Percentiles rank a stretch among this genome's conserved stretches.
phyloP scores from a whole-genome alignment of 352 stramenopile species.

The Phytophthora kernoviae region DNA sequence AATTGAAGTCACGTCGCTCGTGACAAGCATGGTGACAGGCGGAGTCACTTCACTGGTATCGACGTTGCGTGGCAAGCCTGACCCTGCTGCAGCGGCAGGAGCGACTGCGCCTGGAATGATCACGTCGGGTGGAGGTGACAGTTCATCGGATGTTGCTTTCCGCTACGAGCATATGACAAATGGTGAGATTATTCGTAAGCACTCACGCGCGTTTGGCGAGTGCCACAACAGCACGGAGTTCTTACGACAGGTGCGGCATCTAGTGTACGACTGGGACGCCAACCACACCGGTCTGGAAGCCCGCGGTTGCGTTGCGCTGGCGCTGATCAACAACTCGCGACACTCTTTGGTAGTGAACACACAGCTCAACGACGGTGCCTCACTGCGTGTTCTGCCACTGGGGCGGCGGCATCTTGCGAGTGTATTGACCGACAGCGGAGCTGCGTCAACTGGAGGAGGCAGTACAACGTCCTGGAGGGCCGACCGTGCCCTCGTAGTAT shows the following conservation, averaged over 20 bases:
- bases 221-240: constrained; percentile 62
- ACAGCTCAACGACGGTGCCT: constrained; percentile 75
- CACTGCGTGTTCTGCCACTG: constrained; percentile 67
- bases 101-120: constrained; percentile 28
- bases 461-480: constrained; percentile 52
- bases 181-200: constrained; percentile 72
- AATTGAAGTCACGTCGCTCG: constrained; percentile 84
- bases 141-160: constrained; percentile 35
- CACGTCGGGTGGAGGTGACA: constrained; percentile 23
- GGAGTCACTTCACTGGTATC: constrained; percentile 80
- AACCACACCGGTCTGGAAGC: constrained; percentile 85
- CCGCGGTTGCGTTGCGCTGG: constrained; percentile 74
- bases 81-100: constrained; percentile 43
- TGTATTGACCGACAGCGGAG: constrained; percentile 30
- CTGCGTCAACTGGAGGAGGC: constrained; percentile 14
- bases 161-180: constrained; percentile 79
- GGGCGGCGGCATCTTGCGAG: constrained; percentile 60
- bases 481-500: constrained; percentile 75
- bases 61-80: constrained; percentile 81
- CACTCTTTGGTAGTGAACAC: constrained; percentile 75
- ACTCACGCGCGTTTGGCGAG: constrained; percentile 53
- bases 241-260: constrained; percentile 65
- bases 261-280: constrained; percentile 87
- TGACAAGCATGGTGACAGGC: constrained; percentile 80
- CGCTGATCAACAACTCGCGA: constrained; percentile 80